phyloP scores from a whole-genome alignment of 495 filamentous ascomycete species.

The Parathielavia hyrcaniae region DNA sequence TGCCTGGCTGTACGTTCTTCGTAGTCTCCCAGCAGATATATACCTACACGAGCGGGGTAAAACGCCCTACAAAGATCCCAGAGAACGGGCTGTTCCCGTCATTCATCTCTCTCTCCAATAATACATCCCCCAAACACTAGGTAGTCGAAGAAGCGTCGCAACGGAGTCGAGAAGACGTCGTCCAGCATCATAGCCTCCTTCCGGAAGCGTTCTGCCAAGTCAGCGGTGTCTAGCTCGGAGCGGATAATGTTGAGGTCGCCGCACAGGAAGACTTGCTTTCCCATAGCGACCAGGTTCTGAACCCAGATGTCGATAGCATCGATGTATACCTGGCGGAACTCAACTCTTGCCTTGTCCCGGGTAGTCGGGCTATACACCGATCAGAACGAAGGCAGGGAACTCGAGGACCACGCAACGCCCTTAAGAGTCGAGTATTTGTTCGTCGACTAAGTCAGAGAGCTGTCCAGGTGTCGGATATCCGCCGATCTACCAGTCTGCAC shows the following conservation, averaged over 20 bases:
- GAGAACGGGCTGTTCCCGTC: conserved; percentile 66
- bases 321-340: conserved; percentile 78
- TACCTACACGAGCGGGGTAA: conserved; percentile 70
- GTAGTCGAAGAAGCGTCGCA: conserved; percentile 81
- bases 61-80: conserved; percentile 83
- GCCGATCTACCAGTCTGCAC: conserved; percentile 76
- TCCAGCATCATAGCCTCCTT: conserved; percentile 48
- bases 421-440: conserved; percentile 74
- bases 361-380: conserved; percentile 87
- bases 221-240: conserved; percentile 66
- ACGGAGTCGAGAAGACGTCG: conserved; percentile 60
- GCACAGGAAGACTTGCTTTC: conserved; percentile 75
- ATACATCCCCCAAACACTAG: conserved; percentile 68
- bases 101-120: conserved; percentile 60
- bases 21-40: conserved; percentile 72
- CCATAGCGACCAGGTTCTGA: conserved; percentile 69
- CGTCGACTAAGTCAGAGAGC: conserved; percentile 58
- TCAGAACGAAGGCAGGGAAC: conserved; percentile 88
- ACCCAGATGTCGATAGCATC: conserved; percentile 73
- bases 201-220: conserved; percentile 59
- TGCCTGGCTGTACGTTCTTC: conserved; percentile 70
- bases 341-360: conserved; percentile 74
- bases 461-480: conserved; percentile 74
- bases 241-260: conserved; percentile 89
- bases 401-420: conserved; percentile 89